A percentile compares a stretch with the other conserved stretches of the same genome.
Evolutionary conservation across 2,329 filamentous ascomycete genomes (phyloP).

Genomic region (Diplodia scrobiculata): DNA sequence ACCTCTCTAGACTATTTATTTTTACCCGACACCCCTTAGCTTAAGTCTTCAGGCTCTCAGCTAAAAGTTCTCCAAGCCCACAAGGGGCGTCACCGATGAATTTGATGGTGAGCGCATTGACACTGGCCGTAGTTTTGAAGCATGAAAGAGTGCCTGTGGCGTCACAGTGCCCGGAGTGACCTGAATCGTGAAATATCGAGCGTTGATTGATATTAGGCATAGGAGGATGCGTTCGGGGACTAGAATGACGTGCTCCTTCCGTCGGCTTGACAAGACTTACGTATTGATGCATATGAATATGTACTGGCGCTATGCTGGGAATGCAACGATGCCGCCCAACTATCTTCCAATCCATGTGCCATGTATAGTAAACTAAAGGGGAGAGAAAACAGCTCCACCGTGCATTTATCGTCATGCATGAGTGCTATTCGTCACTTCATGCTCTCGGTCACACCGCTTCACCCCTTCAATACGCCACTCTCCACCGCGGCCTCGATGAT

Average conservation of each 20-base stretch:
- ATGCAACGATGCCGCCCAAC: not conserved
- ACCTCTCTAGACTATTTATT: too few relatives aligned
- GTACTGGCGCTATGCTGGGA: not conserved
- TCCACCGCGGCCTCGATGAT: slow-evolving; percentile 19
- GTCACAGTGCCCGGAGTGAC: too few relatives aligned
- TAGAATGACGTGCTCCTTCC: not conserved
- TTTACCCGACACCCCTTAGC: too few relatives aligned
- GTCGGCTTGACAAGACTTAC: not conserved
- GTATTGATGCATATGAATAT: not conserved
- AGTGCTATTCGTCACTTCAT: not conserved
- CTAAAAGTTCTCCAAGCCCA: too few relatives aligned
- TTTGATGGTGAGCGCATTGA: too few relatives aligned
- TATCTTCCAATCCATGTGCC: not conserved
- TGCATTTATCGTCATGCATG: not conserved
- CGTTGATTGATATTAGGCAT: not conserved
- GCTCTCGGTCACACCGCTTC: not conserved
- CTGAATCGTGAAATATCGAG: too few relatives aligned
- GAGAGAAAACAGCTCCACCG: not conserved
- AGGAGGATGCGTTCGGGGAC: too few relatives aligned
- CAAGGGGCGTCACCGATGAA: too few relatives aligned
- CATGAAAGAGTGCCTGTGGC: too few relatives aligned
- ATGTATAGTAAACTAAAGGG: not conserved
- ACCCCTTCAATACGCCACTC: slow-evolving; percentile 10
- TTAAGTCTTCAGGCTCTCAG: too few relatives aligned
- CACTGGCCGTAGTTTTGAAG: too few relatives aligned